These are phyloP conservation scores for Auricularia sp. DNA, from an alignment of 768 basidiomycete genomes.

Conservation along the genomic window DNA sequence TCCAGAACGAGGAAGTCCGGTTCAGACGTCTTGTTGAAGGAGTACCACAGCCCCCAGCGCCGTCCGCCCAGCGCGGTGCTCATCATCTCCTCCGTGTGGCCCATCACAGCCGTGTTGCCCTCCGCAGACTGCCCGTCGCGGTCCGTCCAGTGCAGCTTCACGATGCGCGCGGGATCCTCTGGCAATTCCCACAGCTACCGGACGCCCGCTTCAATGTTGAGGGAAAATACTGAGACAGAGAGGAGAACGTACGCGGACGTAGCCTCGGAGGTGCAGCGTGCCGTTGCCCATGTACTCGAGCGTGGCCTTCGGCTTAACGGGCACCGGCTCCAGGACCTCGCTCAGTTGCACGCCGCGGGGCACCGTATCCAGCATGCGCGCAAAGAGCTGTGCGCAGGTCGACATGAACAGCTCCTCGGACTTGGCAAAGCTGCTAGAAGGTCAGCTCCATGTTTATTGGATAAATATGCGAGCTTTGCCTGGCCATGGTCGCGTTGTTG, in stretches of 20 bases:
- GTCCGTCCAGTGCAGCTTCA: no score
- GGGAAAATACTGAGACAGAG: background rate
- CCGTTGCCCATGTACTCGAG: background rate
- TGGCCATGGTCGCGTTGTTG: constrained; percentile 30
- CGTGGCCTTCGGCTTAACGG: background rate
- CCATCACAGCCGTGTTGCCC: no score
- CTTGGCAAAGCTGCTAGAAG: constrained; percentile 18
- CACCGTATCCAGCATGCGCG: constrained; percentile 43
- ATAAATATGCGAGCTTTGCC: constrained; percentile 14
- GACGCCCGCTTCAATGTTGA: background rate
- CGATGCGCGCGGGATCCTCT: constrained; percentile 15
- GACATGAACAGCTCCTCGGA: constrained; percentile 23
- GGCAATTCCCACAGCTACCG: no score
- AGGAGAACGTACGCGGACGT: background rate
- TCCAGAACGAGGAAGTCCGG: background rate
- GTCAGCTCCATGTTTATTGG: background rate
- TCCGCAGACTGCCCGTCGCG: no score
- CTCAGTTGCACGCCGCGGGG: constrained; percentile 33
- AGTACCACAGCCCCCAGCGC: background rate
- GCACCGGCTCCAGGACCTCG: constrained; percentile 17
- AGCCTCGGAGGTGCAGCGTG: background rate
- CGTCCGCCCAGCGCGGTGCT: no score
- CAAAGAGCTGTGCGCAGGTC: constrained; percentile 31
- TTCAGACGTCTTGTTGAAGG: background rate
- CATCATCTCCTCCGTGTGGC: no score